Evolutionary conservation across 768 basidiomycete genomes (phyloP).

Genomic region (Suillus variegatus): DNA sequence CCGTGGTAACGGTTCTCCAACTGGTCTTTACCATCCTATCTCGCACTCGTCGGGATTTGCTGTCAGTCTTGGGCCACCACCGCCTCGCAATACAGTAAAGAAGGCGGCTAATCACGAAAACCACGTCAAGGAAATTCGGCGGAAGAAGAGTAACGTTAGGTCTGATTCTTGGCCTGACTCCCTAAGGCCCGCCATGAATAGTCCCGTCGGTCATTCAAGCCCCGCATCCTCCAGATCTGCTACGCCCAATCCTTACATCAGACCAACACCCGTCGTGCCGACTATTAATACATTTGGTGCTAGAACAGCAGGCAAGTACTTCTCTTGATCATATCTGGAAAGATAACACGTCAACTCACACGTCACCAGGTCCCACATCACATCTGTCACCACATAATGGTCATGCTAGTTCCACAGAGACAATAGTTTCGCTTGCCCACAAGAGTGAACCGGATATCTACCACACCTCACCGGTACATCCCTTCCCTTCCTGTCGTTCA

Average conservation of each 20-base stretch:
- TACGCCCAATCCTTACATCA: conserved; percentile 37
- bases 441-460: background rate
- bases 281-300: conserved; percentile 11
- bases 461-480: background rate
- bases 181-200: conserved; percentile 12
- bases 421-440: background rate
- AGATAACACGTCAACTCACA: conserved; percentile 2
- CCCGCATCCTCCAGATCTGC: conserved; percentile 20
- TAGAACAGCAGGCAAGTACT: conserved; percentile 18
- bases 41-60: conserved; percentile 19
- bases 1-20: conserved; percentile 27
- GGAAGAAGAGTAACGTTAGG: conserved; percentile 14
- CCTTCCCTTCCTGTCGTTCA: conserved; percentile 18
- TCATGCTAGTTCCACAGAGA: background rate
- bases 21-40: conserved; percentile 12
- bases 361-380: background rate
- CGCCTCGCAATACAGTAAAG: conserved; percentile 28
- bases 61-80: conserved; percentile 35
- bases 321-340: background rate
- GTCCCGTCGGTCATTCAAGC: conserved; percentile 6
- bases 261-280: conserved; percentile 33
- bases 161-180: conserved; percentile 29
- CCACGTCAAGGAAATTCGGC: conserved; percentile 21
- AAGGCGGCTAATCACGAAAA: conserved; percentile 18
- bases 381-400: background rate